Conservation (phyloP, 768 basidiomycete species). For the Basidioascus undulatus region DNA sequence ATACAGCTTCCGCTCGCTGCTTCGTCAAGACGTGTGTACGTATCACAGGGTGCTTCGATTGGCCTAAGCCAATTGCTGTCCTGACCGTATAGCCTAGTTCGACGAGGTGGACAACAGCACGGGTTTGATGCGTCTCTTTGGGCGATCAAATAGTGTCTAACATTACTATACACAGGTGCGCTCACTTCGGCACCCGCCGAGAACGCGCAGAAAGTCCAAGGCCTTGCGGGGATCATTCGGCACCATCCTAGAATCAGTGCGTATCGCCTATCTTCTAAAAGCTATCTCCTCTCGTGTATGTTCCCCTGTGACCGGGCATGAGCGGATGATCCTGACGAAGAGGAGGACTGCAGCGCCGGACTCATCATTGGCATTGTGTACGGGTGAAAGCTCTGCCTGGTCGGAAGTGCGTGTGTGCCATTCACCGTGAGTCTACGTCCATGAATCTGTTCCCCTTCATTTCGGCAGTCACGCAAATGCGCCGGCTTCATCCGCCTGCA, state of each 20-base stretch:
- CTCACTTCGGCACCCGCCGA: slow-evolving; percentile 59
- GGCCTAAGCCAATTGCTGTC: too few relatives aligned
- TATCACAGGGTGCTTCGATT: too few relatives aligned
- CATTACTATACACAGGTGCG: slow-evolving; percentile 57
- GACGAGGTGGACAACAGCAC: slow-evolving; percentile 12
- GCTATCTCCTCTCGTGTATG: not conserved
- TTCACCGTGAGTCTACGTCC: too few relatives aligned
- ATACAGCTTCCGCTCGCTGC: slow-evolving; percentile 48
- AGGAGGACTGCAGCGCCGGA: too few relatives aligned
- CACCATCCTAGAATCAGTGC: too few relatives aligned
- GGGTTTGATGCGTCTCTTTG: too few relatives aligned
- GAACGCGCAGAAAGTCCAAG: slow-evolving; percentile 69
- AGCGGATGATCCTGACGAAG: too few relatives aligned
- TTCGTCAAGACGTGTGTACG: slow-evolving; percentile 57
- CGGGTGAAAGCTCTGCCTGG: slow-evolving; percentile 53
- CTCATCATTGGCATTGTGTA: slow-evolving; percentile 42
- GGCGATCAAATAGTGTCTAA: too few relatives aligned
- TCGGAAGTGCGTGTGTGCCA: slow-evolving; percentile 33
- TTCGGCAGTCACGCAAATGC: slow-evolving; percentile 10
- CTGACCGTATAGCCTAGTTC: slow-evolving; percentile 13
- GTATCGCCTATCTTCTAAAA: too few relatives aligned
- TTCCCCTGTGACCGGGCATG: too few relatives aligned
- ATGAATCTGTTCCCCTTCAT: too few relatives aligned
- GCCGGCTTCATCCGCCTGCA: slow-evolving; percentile 63
- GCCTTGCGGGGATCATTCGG: too few relatives aligned